A percentile compares a stretch with the other conserved stretches of the same genome.
Evolutionary conservation across 192 early-diverging fungal species (phyloP).

Genomic region (Linnemannia hyalina): DNA sequence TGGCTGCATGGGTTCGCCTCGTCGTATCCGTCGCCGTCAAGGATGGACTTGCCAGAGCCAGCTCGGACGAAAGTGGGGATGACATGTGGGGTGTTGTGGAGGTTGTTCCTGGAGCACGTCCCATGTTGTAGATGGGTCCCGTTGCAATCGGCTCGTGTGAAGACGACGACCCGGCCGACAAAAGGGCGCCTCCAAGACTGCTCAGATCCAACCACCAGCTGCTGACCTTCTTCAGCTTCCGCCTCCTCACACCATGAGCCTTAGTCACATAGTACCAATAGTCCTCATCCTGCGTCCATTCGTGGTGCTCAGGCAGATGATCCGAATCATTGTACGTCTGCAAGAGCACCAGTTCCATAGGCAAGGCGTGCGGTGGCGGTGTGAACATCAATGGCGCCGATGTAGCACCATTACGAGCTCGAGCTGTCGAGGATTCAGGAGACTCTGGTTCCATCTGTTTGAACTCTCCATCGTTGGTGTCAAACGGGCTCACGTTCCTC

Average conservation of each 20-base stretch:
- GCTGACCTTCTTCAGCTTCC: slow-evolving; percentile 55
- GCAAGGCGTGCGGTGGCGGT: slow-evolving; percentile 46
- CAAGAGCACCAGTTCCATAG: slow-evolving; percentile 51
- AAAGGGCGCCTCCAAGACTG: slow-evolving; percentile 29
- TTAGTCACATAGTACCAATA: slow-evolving; percentile 56
- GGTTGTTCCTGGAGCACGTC: slow-evolving; percentile 20
- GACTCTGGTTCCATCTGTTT: slow-evolving; percentile 21
- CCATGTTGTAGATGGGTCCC: slow-evolving; percentile 46
- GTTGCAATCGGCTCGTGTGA: slow-evolving; percentile 46
- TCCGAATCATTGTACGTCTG: slow-evolving; percentile 56
- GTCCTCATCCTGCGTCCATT: slow-evolving; percentile 52
- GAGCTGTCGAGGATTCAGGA: neutral
- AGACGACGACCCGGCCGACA: slow-evolving; percentile 18
- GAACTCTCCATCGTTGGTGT: slow-evolving; percentile 36
- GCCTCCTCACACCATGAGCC: slow-evolving; percentile 46
- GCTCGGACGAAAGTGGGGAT: slow-evolving; percentile 42
- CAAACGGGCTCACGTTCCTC: slow-evolving; percentile 35
- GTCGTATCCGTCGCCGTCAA: too few relatives aligned
- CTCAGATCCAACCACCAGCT: slow-evolving; percentile 54
- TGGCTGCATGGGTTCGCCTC: slow-evolving; percentile 12
- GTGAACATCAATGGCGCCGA: slow-evolving; percentile 22
- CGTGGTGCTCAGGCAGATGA: slow-evolving; percentile 51
- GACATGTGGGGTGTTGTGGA: slow-evolving; percentile 4
- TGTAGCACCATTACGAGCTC: neutral
- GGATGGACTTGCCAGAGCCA: slow-evolving; percentile 6